A percentile compares a stretch with the other conserved stretches of the same genome.
phyloP scores from a whole-genome alignment of 345 rosid species.

The Brassica rapa region DNA sequence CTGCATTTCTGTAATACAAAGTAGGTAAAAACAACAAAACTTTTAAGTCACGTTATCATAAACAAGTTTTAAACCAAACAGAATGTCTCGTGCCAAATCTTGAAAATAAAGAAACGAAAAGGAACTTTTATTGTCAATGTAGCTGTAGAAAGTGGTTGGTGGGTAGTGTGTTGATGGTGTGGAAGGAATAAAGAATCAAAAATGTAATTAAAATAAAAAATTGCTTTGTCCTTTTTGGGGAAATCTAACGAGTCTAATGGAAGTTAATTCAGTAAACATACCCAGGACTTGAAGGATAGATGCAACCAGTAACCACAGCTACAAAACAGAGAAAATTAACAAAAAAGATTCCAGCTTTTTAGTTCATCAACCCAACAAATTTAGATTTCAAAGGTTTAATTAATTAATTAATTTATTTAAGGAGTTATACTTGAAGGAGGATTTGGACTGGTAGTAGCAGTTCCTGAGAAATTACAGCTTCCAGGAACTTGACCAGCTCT shows the following conservation, averaged over 20 bases:
- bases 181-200: neutral
- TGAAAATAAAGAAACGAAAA: conserved; percentile 21
- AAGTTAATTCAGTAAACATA: conserved; percentile 33
- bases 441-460: conserved; percentile 49
- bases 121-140: neutral
- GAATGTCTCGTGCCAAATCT: conserved; percentile 21
- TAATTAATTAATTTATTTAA: neutral
- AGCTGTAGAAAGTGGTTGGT: conserved; percentile 23
- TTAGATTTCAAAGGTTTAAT: neutral
- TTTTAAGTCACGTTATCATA: conserved; percentile 13
- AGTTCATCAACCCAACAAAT: conserved; percentile 1
- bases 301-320: conserved; percentile 56
- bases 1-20: conserved; percentile 16
- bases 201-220: neutral
- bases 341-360: neutral
- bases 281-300: conserved; percentile 64
- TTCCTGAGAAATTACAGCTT: conserved; percentile 75
- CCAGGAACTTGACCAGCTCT: conserved; percentile 54
- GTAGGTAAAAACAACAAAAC: neutral
- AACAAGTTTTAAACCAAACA: conserved; percentile 20
- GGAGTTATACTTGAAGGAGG: conserved; percentile 54
- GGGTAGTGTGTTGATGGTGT: neutral
- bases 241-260: neutral
- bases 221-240: neutral
- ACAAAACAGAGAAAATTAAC: conserved; percentile 28